Evolutionary conservation across 306 rosid genomes (phyloP).

Genomic region (Quercus cerris): DNA sequence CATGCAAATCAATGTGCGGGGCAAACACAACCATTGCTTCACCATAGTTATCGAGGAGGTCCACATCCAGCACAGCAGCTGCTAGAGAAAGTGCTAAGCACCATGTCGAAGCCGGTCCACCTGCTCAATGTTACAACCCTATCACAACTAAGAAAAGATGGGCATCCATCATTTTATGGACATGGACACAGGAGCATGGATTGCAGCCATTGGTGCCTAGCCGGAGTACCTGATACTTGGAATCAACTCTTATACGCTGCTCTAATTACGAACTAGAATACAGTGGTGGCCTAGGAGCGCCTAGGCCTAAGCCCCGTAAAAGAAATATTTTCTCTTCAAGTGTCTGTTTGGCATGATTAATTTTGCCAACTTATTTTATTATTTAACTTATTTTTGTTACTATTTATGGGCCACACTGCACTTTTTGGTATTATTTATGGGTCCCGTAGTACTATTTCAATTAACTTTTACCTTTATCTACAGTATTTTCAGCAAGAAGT

Average conservation of each 20-base stretch:
- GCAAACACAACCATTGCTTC: slow-evolving; percentile 34
- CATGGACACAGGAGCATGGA: slow-evolving; percentile 46
- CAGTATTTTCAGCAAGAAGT: accelerated
- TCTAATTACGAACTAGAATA: slow-evolving; percentile 17
- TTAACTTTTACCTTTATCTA: too few species aligned
- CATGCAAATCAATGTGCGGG: slow-evolving; percentile 35
- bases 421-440: too few species aligned
- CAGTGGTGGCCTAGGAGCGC: too few species aligned
- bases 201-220: slow-evolving; percentile 82
- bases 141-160: slow-evolving; percentile 71
- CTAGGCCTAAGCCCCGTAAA: too few species aligned
- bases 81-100: slow-evolving; percentile 44
- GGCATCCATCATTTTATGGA: slow-evolving; percentile 75
- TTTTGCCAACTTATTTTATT: too few species aligned
- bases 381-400: too few species aligned
- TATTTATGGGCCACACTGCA: accelerated
- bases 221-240: slow-evolving; percentile 88
- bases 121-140: slow-evolving; percentile 55
- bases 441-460: accelerated
- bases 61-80: slow-evolving; percentile 46
- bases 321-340: too few species aligned
- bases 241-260: slow-evolving; percentile 48
- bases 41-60: slow-evolving; percentile 35
- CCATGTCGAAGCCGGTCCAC: slow-evolving; percentile 36
- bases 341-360: too few species aligned